Conservation (phyloP, 352 stramenopile species). For the Blastocystis sp. region DNA sequence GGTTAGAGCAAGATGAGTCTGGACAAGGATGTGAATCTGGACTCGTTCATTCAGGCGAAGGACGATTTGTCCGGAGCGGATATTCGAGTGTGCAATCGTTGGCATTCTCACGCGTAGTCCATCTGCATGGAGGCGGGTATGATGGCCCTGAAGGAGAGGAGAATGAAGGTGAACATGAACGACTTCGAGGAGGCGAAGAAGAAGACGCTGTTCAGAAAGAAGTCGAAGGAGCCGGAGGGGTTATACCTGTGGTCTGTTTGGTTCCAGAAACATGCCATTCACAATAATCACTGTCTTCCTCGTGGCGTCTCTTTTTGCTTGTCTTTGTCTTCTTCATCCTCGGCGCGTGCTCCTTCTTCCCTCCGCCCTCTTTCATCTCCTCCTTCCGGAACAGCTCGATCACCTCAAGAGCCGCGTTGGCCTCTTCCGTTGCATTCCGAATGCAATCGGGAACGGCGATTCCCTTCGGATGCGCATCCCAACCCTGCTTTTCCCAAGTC, state of each 20-base stretch:
- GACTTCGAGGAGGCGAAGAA: slow-evolving; percentile 99
- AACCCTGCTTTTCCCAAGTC: background rate
- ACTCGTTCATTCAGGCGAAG: slow-evolving; percentile 99
- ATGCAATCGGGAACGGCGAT: background rate
- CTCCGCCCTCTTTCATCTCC: background rate
- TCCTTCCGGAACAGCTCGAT: background rate
- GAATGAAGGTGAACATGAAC: slow-evolving; percentile 98
- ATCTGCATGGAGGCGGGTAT: slow-evolving; percentile 98
- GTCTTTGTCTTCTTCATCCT: background rate
- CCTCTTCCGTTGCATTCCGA: background rate
- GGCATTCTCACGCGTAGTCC: slow-evolving; percentile 75
- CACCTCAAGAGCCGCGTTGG: background rate
- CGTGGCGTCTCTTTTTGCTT: background rate
- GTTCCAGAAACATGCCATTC: slow-evolving; percentile 23
- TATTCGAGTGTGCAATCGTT: slow-evolving; percentile 81
- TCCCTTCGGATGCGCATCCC: background rate
- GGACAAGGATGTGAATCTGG: slow-evolving; percentile 94
- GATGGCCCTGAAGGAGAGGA: slow-evolving; percentile 92
- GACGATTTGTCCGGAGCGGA: slow-evolving; percentile 98
- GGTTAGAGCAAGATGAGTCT: slow-evolving; percentile 87
- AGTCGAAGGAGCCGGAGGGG: slow-evolving; percentile 97
- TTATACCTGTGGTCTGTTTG: slow-evolving; percentile 88
- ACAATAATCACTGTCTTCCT: background rate
- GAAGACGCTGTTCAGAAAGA: slow-evolving; percentile 99
- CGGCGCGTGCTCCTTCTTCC: background rate